Evolutionary conservation across 805 yeast species (phyloP).

Genomic region (Myxozyma neotropica): DNA sequence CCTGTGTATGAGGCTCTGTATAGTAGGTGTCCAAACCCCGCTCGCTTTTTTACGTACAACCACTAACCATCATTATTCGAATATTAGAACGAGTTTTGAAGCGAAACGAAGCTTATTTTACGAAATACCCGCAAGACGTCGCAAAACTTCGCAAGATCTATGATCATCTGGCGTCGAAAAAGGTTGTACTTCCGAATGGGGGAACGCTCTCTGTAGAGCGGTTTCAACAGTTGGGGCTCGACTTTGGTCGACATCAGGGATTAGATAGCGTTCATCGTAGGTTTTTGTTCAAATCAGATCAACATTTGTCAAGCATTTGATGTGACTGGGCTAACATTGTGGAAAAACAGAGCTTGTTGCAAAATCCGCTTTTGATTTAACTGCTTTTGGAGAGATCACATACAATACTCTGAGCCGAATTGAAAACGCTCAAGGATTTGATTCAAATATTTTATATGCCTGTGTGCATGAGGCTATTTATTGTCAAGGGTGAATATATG

Average conservation of each 20-base stretch:
- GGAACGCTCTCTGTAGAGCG: slow-evolving; percentile 54
- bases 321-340: neutral
- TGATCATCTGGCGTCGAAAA: slow-evolving; percentile 33
- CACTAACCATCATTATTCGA: neutral
- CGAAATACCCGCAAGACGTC: slow-evolving; percentile 53
- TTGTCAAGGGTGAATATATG: slow-evolving; percentile 43
- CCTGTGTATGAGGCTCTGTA: slow-evolving; percentile 56
- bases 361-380: slow-evolving; percentile 48
- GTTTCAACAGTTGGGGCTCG: slow-evolving; percentile 56
- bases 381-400: slow-evolving; percentile 45
- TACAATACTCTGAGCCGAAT: slow-evolving; percentile 45
- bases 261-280: slow-evolving; percentile 50
- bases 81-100: slow-evolving; percentile 44
- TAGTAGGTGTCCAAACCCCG: slow-evolving; percentile 20
- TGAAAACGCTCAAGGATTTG: slow-evolving; percentile 49
- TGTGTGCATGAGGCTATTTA: slow-evolving; percentile 63
- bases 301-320: neutral
- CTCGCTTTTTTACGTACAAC: neutral
- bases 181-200: slow-evolving; percentile 52
- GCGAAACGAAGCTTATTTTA: slow-evolving; percentile 53
- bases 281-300: neutral
- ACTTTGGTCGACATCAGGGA: slow-evolving; percentile 56
- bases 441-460: slow-evolving; percentile 58
- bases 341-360: slow-evolving; percentile 43
- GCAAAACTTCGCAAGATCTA: slow-evolving; percentile 41